Percentiles rank a stretch among this genome's conserved stretches.
Conservation (phyloP, 768 basidiomycete genomes). For the Chiua virens region DNA sequence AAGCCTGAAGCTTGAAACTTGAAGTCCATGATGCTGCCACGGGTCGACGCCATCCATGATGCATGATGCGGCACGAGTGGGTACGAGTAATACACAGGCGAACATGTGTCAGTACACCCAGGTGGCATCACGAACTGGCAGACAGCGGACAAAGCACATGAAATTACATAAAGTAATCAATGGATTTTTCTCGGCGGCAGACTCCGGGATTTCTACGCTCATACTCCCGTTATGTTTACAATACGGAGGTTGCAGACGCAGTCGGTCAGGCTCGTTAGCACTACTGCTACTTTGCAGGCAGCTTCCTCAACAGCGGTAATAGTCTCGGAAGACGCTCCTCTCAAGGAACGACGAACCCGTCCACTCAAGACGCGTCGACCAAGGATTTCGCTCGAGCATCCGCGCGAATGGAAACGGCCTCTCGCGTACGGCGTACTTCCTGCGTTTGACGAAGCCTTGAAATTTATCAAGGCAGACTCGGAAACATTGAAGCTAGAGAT, state of each 20-base stretch:
- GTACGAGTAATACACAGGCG: no score
- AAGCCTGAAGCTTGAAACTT: no score
- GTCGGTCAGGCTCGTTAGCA: slow-evolving; percentile 6
- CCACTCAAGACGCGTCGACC: slow-evolving; percentile 43
- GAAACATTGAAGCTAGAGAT: slow-evolving; percentile 38
- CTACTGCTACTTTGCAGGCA: slow-evolving; percentile 4
- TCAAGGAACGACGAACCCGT: slow-evolving; percentile 9
- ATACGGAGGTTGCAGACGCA: slow-evolving; percentile 10
- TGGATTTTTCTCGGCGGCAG: no score
- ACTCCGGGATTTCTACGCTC: no score
- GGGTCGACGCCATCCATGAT: no score
- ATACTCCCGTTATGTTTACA: slow-evolving; percentile 23
- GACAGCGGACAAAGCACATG: no score
- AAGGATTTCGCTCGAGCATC: slow-evolving; percentile 48
- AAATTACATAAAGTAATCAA: no score
- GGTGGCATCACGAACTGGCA: no score
- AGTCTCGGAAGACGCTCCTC: slow-evolving; percentile 2
- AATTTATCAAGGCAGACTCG: slow-evolving; percentile 66
- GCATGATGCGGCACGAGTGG: no score
- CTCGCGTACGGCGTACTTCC: slow-evolving; percentile 62
- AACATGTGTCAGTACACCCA: no score
- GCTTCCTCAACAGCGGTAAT: slow-evolving; percentile 4
- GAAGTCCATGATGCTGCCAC: no score
- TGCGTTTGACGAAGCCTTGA: slow-evolving; percentile 83
- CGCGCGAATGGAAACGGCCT: slow-evolving; percentile 65